These are phyloP conservation scores for Mercurialis annua DNA, from an alignment of 345 rosid species.

Conservation along the genomic window DNA sequence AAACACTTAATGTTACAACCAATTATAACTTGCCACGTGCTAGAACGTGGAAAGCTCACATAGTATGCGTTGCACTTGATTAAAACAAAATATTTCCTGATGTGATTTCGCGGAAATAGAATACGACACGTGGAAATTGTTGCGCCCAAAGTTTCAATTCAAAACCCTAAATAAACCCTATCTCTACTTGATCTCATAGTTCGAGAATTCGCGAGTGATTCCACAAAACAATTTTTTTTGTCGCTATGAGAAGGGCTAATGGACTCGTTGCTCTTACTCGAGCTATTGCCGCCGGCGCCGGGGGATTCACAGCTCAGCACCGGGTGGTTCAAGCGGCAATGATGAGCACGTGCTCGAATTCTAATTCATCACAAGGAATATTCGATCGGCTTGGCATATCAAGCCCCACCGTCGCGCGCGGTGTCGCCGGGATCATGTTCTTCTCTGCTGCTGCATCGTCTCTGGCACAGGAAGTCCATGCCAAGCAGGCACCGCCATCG, in stretches of 20 bases:
- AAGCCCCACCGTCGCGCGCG: constrained; percentile 35
- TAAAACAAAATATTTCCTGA: neutral
- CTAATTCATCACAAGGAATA: constrained; percentile 29
- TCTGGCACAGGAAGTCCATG: constrained; percentile 50
- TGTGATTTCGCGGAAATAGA: neutral
- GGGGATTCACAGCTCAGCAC: constrained; percentile 19
- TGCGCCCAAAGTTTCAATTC: neutral
- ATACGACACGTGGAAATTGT: neutral
- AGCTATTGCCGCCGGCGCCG: constrained; percentile 29
- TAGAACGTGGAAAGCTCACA: neutral
- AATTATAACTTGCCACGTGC: neutral
- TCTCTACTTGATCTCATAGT: neutral
- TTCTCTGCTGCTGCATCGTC: constrained; percentile 54
- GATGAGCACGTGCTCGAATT: constrained; percentile 26
- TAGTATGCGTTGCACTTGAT: neutral
- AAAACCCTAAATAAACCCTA: constrained; percentile 6
- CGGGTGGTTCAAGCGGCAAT: constrained; percentile 41
- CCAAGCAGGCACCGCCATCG: constrained; percentile 48
- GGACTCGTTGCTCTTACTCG: constrained; percentile 40
- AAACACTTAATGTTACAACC: too few species aligned
- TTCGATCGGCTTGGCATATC: constrained; percentile 24
- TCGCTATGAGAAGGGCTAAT: constrained; percentile 50
- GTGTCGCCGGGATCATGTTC: constrained; percentile 42
- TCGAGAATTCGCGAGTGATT: neutral
- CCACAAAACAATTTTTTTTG: neutral